Evolutionary conservation across 2,329 filamentous ascomycete species (phyloP).

Genomic region (Xylaria sp.): DNA sequence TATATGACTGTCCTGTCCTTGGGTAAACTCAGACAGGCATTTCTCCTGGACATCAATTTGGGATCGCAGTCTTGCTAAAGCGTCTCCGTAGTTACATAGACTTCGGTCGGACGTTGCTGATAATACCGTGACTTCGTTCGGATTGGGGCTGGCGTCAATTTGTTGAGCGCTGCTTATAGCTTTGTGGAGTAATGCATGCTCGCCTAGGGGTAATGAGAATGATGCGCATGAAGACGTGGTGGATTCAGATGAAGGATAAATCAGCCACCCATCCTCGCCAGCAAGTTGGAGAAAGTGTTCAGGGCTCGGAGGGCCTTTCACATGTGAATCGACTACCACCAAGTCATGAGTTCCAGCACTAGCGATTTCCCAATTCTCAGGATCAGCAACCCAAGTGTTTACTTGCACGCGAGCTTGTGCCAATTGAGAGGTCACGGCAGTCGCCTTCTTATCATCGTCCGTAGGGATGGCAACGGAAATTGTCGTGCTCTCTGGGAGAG

Average conservation of each 20-base stretch:
- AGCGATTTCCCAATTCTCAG: neutral
- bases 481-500: neutral
- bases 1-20: conserved; percentile 10
- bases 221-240: neutral
- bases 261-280: conserved; percentile 11
- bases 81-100: neutral
- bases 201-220: conserved; percentile 1
- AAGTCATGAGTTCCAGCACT: conserved; percentile 2
- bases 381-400: neutral
- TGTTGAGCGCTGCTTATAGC: neutral
- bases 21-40: neutral
- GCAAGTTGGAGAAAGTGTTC: conserved; percentile 3
- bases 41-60: neutral
- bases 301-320: neutral
- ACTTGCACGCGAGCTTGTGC: neutral
- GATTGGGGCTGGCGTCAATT: too few relatives aligned
- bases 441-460: neutral
- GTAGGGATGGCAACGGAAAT: neutral
- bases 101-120: neutral
- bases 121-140: conserved; percentile 1
- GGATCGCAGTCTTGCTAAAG: neutral
- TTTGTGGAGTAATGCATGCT: conserved; percentile 9
- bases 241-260: neutral
- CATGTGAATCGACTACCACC: conserved; percentile 1
- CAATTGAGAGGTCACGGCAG: neutral